These are phyloP conservation scores for Peribolospora kevripleyi DNA, from an alignment of 768 basidiomycete species.

Conservation along the genomic window DNA sequence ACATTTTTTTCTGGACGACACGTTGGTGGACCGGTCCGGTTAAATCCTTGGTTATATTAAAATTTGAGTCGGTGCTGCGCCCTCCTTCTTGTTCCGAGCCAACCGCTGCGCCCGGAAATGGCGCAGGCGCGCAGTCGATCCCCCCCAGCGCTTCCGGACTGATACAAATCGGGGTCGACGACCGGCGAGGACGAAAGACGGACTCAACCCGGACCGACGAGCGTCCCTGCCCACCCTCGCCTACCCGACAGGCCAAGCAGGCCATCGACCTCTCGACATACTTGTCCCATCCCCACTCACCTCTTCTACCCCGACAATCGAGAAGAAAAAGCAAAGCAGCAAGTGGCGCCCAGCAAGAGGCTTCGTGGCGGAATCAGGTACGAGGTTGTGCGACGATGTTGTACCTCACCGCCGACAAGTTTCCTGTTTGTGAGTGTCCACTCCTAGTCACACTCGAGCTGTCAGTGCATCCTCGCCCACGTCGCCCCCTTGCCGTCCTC, in stretches of 20 bases:
- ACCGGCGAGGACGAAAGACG: not conserved
- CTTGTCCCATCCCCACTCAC: too few relatives aligned
- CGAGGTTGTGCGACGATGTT: conserved; percentile 31
- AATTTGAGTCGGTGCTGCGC: too few relatives aligned
- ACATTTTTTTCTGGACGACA: too few relatives aligned
- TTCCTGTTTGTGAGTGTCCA: conserved; percentile 55
- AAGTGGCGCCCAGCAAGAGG: not conserved
- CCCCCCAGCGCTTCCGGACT: too few relatives aligned
- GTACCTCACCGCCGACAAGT: conserved; percentile 72
- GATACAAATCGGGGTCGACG: not conserved
- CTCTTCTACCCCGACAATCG: not conserved
- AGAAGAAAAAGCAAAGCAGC: not conserved
- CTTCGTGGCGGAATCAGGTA: not conserved
- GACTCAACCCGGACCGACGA: conserved; percentile 5
- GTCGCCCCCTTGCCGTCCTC: conserved; percentile 1
- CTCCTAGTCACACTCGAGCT: not conserved
- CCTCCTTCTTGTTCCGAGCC: too few relatives aligned
- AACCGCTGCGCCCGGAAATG: too few relatives aligned
- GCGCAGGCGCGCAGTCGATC: too few relatives aligned
- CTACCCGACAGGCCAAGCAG: not conserved
- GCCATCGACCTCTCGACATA: not conserved
- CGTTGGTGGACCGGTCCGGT: too few relatives aligned
- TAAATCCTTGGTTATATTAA: too few relatives aligned
- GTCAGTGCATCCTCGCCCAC: not conserved
- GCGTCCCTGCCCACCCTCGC: conserved; percentile 6